Evolutionary conservation across 345 rosid genomes (phyloP), one percentile per base, ranked within the genome.

Genomic region (Gossypium turneri): DNA sequence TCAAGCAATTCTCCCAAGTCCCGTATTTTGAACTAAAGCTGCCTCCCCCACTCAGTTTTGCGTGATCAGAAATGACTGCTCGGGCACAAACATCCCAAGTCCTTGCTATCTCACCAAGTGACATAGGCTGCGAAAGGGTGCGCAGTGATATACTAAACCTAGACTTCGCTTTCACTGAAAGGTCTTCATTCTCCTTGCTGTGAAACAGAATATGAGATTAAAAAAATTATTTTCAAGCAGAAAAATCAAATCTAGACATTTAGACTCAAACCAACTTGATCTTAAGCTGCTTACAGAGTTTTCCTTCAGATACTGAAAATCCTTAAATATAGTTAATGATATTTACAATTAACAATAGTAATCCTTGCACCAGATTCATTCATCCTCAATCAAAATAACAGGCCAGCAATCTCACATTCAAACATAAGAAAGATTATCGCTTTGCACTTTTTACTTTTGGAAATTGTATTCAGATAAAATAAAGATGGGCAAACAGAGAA

Each of bases 11-110:
- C 82, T 93, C 98, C 97, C 97, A 91, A 1, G 86, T 71, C 7
- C 97, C 97, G n/a, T 90, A 93, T 75, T 89, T 91, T n/a, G 97
- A 86, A 87, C 89, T 89, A 83, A 91, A 87, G 81, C 83, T 87
- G 72, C 97, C 97, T 41, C 98, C 94, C 0, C 94, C 97, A 12
- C 85, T 85, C 86, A 84, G 88, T 16, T 16, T 2, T 29, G 94
- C 90, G 60, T 90, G 82, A 83, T 92, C 94, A 6, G 86, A 83
- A n/a, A 90, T 85, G n/a, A 87, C 92, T 1, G 79, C 77, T 2
- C 90, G 86, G 34, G 89, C 89, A 78, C 94, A 90, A 20, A 76
- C 75, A 76, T 90, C 96, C 97, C 97, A 92, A 62, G 92, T 89
- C 86, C 82, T 85, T 58, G 92, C 96, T 70, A 92, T 90, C 73